phyloP scores from a whole-genome alignment of 2,329 filamentous ascomycete species.

The Onygena corvina region DNA sequence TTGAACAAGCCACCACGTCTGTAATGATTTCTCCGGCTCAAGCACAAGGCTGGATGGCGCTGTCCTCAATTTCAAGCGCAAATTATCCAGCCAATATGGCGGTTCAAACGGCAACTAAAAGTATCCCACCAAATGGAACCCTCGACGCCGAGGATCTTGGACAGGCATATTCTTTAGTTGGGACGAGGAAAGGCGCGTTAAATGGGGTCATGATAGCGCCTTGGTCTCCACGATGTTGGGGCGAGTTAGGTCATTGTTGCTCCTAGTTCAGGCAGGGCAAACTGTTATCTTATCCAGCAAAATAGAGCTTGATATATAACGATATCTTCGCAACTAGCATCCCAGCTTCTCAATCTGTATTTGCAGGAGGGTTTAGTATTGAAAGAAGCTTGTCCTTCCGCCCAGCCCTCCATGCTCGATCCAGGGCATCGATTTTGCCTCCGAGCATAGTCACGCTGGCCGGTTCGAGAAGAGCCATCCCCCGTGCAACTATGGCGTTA shows the following conservation, averaged over 20 bases:
- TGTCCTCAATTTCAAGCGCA: slow-evolving; percentile 50
- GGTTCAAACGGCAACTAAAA: slow-evolving; percentile 61
- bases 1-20: slow-evolving; percentile 58
- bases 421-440: slow-evolving; percentile 71
- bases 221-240: slow-evolving; percentile 60
- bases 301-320: not conserved
- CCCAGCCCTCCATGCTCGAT: slow-evolving; percentile 62
- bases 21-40: slow-evolving; percentile 71
- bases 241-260: slow-evolving; percentile 28
- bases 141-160: slow-evolving; percentile 60
- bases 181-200: slow-evolving; percentile 60
- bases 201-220: slow-evolving; percentile 67
- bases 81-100: slow-evolving; percentile 60
- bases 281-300: not conserved
- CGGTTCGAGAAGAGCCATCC: slow-evolving; percentile 66
- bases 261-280: not conserved
- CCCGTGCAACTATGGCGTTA: slow-evolving; percentile 54
- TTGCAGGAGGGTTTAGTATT: slow-evolving; percentile 34
- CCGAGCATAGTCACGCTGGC: slow-evolving; percentile 60
- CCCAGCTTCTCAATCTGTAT: not conserved
- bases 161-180: slow-evolving; percentile 60
- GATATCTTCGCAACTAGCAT: not conserved
- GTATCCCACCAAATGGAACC: slow-evolving; percentile 58
- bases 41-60: slow-evolving; percentile 66
- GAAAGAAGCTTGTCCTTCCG: slow-evolving; percentile 58